These are phyloP conservation scores for Hypomontagnella monticulosa DNA, from an alignment of 495 filamentous ascomycete species.

Conservation along the genomic window DNA sequence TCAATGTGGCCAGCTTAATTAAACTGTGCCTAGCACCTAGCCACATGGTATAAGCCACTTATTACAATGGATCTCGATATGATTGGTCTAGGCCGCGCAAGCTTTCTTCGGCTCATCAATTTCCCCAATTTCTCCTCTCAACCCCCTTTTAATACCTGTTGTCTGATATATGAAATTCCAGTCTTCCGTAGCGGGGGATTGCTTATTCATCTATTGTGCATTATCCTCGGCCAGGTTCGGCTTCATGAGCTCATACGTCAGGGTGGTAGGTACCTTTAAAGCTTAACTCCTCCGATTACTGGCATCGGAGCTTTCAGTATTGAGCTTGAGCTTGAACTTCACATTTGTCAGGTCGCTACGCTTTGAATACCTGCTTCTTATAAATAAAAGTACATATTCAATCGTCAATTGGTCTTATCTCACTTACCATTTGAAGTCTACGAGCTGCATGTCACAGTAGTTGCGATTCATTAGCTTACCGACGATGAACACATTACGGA, in stretches of 20 bases:
- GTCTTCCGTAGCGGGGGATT: slow-evolving; percentile 12
- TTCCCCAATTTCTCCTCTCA: too few relatives aligned
- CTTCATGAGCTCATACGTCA: slow-evolving; percentile 32
- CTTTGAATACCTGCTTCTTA: not conserved
- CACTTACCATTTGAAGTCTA: slow-evolving; percentile 4
- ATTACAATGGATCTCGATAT: slow-evolving; percentile 1
- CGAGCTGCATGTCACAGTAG: slow-evolving; percentile 6
- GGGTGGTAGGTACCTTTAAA: not conserved
- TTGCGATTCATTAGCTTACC: slow-evolving; percentile 23
- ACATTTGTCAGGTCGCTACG: not conserved
- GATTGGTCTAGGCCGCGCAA: not conserved
- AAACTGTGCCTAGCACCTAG: slow-evolving; percentile 21
- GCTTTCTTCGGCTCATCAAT: too few relatives aligned
- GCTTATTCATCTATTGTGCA: slow-evolving; percentile 22
- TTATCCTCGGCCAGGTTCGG: slow-evolving; percentile 48
- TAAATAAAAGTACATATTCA: not conserved
- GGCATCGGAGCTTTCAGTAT: not conserved
- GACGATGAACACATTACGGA: slow-evolving; percentile 66
- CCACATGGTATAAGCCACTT: slow-evolving; percentile 26
- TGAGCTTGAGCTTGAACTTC: not conserved
- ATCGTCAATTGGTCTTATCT: slow-evolving; percentile 4
- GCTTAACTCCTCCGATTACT: not conserved
- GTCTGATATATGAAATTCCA: too few relatives aligned
- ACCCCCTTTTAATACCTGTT: too few relatives aligned
- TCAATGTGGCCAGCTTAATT: slow-evolving; percentile 37